Conservation (phyloP, 164 flowering plant species). For the Platanus orientalis region DNA sequence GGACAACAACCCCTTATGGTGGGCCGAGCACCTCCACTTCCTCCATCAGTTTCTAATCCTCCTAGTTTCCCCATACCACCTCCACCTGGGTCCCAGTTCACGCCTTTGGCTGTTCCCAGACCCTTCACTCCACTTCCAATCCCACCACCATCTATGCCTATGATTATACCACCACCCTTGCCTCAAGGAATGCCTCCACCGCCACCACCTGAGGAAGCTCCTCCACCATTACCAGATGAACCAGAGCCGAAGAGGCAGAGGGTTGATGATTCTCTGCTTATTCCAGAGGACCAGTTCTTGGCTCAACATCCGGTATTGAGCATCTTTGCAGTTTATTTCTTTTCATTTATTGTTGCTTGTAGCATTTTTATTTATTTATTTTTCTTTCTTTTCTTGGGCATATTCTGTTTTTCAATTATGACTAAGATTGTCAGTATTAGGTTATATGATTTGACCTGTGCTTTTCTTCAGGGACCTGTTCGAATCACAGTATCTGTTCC, state of each 20-base stretch:
- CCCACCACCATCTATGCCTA: conserved; percentile 54
- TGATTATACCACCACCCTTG: conserved; percentile 72
- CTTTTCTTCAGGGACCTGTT: conserved; percentile 65
- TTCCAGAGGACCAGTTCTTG: conserved; percentile 92
- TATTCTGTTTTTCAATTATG: background rate
- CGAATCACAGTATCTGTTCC: conserved; percentile 75
- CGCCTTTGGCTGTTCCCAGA: conserved; percentile 47
- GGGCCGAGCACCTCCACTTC: conserved; percentile 55
- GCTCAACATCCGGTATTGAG: conserved; percentile 81
- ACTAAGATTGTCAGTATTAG: background rate
- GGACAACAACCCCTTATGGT: conserved; percentile 59
- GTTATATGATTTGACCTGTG: background rate
- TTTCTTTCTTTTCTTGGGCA: background rate
- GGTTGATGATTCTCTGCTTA: conserved; percentile 75
- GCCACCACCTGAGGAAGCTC: conserved; percentile 94
- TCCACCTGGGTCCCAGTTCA: conserved; percentile 81
- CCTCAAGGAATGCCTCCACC: conserved; percentile 94
- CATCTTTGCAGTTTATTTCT: conserved; percentile 5
- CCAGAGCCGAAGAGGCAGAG: conserved; percentile 97
- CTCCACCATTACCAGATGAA: conserved; percentile 96
- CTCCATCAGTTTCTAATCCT: conserved; percentile 36
- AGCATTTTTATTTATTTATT: background rate
- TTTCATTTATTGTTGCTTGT: conserved; percentile 1
- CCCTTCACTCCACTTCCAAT: conserved; percentile 44
- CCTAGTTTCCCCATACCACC: conserved; percentile 53